Conservation (phyloP, 441 rosid species). For the Francoa sonchifolia region DNA sequence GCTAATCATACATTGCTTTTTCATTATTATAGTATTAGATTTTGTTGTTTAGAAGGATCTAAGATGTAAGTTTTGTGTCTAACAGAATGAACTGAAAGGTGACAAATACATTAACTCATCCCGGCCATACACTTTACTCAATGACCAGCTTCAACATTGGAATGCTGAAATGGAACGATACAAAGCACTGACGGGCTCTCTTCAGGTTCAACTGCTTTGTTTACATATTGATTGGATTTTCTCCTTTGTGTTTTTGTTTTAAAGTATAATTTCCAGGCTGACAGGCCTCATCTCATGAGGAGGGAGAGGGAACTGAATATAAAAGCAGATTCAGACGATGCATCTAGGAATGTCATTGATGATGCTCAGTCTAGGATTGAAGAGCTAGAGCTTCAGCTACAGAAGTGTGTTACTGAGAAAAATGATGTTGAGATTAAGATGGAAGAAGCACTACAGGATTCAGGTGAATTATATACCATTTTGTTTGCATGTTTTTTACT, state of each 20-base stretch:
- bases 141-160: conserved; percentile 77
- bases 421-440: conserved; percentile 78
- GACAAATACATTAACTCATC: conserved; percentile 66
- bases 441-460: conserved; percentile 85
- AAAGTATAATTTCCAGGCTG: conserved; percentile 51
- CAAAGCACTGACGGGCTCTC: conserved; percentile 40
- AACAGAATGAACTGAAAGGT: conserved; percentile 70
- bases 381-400: conserved; percentile 66
- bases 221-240: too few relatives aligned
- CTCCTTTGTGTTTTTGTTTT: conserved; percentile 15
- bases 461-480: conserved; percentile 35
- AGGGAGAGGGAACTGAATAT: conserved; percentile 70
- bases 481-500: conserved; percentile 8
- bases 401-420: conserved; percentile 64
- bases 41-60: neutral
- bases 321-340: conserved; percentile 63
- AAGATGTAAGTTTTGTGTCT: conserved; percentile 13
- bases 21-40: too few relatives aligned
- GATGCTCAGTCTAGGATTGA: conserved; percentile 48
- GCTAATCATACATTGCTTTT: too few relatives aligned
- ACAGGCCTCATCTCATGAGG: conserved; percentile 56
- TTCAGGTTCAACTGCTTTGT: conserved; percentile 42
- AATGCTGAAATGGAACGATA: conserved; percentile 62
- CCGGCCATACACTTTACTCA: conserved; percentile 50
- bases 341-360: conserved; percentile 39